Evolutionary conservation across 225 moss, liverwort and hornwort genomes (phyloP).

Genomic region (Rhytidiadelphus loreus): DNA sequence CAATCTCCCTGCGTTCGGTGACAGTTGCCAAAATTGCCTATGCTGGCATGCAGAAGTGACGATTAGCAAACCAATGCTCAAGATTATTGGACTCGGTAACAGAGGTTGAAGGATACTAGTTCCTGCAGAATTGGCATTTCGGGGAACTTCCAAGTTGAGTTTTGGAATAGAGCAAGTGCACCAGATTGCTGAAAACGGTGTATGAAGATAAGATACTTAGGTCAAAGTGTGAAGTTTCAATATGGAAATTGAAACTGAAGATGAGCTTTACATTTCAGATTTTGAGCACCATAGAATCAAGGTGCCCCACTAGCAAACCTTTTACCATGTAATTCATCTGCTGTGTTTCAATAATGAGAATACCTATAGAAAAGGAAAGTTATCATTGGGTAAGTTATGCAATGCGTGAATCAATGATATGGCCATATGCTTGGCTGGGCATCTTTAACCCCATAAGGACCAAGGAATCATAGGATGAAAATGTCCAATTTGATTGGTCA

Average conservation of each 20-base stretch:
- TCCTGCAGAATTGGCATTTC: background rate
- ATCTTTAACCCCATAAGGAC: background rate
- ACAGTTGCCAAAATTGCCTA: background rate
- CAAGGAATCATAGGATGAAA: background rate
- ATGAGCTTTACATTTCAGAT: background rate
- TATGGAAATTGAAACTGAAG: background rate
- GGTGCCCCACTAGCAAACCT: background rate
- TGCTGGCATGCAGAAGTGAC: background rate
- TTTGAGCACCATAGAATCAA: background rate
- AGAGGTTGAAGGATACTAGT: background rate
- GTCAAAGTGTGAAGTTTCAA: background rate
- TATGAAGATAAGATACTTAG: background rate
- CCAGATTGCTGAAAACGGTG: background rate
- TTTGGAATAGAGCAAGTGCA: background rate
- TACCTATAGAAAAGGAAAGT: background rate
- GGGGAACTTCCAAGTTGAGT: background rate
- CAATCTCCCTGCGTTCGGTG: background rate
- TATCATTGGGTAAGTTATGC: background rate
- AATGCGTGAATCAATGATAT: background rate
- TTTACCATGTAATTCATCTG: background rate
- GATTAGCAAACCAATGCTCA: background rate
- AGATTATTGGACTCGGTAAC: background rate
- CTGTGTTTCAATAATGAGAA: background rate
- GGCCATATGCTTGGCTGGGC: too few relatives aligned
- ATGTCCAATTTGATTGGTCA: background rate